A percentile compares a stretch with the other conserved stretches of the same genome.
Evolutionary conservation across 768 basidiomycete genomes (phyloP).

Genomic region (Fomitopsis serialis): DNA sequence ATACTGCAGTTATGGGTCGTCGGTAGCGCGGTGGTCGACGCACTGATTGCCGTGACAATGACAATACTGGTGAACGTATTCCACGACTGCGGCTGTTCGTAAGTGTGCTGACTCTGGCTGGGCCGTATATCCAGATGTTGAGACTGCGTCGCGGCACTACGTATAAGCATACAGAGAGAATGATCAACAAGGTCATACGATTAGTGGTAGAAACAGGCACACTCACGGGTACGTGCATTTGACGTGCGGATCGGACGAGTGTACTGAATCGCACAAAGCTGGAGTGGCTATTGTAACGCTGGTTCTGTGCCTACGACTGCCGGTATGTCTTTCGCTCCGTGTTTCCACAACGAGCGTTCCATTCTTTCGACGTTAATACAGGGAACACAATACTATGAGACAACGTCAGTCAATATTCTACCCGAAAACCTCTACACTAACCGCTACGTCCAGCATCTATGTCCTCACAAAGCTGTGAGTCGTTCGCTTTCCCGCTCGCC

Average conservation of each 20-base stretch:
- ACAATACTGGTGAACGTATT: neutral
- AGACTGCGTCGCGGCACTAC: neutral
- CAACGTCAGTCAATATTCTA: neutral
- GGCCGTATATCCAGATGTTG: no score
- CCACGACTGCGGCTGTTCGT: no score
- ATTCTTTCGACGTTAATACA: no score
- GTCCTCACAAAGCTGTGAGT: neutral
- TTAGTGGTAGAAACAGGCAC: slow-evolving; percentile 7
- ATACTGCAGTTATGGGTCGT: neutral
- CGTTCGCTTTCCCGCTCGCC: no score
- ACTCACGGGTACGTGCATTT: neutral
- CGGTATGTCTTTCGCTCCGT: neutral
- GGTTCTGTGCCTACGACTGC: neutral
- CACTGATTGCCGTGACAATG: neutral
- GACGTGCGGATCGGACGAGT: no score
- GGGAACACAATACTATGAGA: neutral
- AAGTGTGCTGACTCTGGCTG: no score
- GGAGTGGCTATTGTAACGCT: neutral
- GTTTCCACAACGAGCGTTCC: no score
- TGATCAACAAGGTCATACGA: slow-evolving; percentile 2
- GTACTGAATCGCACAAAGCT: neutral
- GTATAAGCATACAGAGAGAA: neutral
- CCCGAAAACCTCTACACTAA: no score
- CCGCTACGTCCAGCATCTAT: neutral
- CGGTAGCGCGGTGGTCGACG: neutral